Evolutionary conservation across 225 moss, liverwort and hornwort genomes (phyloP).

Genomic region (Bryoerythrophyllum caledonicum): DNA sequence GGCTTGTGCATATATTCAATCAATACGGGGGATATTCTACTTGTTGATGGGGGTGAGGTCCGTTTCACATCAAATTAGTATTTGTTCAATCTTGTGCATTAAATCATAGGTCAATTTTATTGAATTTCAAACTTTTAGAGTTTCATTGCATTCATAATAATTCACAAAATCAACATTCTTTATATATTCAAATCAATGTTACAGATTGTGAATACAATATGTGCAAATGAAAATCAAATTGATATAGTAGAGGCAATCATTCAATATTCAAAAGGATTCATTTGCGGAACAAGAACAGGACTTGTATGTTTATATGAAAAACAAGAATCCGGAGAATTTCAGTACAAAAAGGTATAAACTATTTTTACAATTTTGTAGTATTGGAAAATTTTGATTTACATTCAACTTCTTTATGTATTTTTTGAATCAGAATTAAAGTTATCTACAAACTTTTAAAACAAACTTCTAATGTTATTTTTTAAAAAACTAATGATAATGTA

Average conservation of each 20-base stretch:
- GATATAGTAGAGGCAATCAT: constrained; percentile 56
- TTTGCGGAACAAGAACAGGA: constrained; percentile 64
- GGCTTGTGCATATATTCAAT: constrained; percentile 46
- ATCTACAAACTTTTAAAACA: not conserved
- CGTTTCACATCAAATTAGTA: constrained; percentile 7
- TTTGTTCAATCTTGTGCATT: not conserved
- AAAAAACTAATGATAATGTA: fast-evolving
- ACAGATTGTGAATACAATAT: constrained; percentile 72
- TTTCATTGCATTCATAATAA: not conserved
- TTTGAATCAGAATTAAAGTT: fast-evolving
- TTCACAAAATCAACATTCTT: not conserved
- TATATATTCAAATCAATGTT: not conserved
- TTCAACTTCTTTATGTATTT: no score
- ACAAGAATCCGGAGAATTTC: constrained; percentile 64
- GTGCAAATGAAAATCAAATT: constrained; percentile 35
- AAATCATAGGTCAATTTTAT: no score
- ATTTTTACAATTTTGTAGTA: no score
- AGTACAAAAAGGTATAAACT: constrained; percentile 56
- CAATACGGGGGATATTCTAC: constrained; percentile 32
- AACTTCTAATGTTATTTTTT: fast-evolving
- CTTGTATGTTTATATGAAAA: constrained; percentile 64
- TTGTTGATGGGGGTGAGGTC: constrained; percentile 63
- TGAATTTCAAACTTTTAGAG: fast-evolving
- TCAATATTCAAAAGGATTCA: constrained; percentile 89
- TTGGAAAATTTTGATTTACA: no score